Evolutionary conservation across 2,329 filamentous ascomycete genomes (phyloP), one percentile per base, ranked within the genome.

Genomic region (Colletotrichum coccodes): DNA sequence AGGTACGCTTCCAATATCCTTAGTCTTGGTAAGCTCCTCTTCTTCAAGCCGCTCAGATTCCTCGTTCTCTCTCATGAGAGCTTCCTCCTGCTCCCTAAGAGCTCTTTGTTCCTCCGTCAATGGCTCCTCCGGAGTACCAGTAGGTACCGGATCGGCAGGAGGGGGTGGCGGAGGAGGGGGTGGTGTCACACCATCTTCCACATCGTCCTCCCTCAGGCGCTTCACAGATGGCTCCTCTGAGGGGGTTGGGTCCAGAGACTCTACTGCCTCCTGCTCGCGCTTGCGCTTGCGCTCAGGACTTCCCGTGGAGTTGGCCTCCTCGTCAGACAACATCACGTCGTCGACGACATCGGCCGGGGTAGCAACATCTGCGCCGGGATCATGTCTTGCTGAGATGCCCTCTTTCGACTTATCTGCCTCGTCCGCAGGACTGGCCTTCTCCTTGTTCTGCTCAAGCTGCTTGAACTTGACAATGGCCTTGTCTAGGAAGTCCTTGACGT

Each of bases 401-500:
- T 52, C 42, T 23, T 18, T 56, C 63, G 66, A 68, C 60, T 72
- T 75, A 60, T 69, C 72, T 32, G 76, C 75, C 68, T 75, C 75
- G 21, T 70, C 71, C 34, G 76, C 73, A 12, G 73, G 76, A 71
- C 84, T 85, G 1, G 84, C 82, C 76, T 89, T 92, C 70, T 87
- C 87, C 78, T 90, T 89, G 72, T 87, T 87, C 78, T 90, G 89
- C 72, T 95, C 90, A 71, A 90, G 87, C 70, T 86, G 90, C 40
- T 79, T 82, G 72, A 92, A 94, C 81, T 97, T 97, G 64, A 87
- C 85, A 3, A 95, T 90, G 0, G 94, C 95, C 76, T 94, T 95
- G 69, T 97, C 93, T 76, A 98, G 91, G 79, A 92, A 98, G 58
- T 94, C 91, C 49, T 72, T 72, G 66, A 95, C 94, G 76, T 92